A percentile compares a stretch with the other conserved stretches of the same genome.
Evolutionary conservation across 2,329 filamentous ascomycete genomes (phyloP).

Genomic region (Teratosphaeria destructans): DNA sequence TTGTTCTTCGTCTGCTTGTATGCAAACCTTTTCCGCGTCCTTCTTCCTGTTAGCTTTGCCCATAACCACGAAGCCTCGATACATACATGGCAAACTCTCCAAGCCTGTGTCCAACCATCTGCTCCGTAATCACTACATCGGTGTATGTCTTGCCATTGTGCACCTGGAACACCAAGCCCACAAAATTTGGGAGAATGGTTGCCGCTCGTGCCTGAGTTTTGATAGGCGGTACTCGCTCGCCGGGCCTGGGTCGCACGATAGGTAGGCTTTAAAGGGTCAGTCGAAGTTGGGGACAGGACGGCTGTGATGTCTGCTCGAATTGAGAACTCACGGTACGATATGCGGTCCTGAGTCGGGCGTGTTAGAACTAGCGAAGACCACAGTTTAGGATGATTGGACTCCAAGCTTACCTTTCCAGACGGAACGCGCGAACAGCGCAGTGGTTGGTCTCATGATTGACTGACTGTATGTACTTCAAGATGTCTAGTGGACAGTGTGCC

Average conservation of each 20-base stretch:
- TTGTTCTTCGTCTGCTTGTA: slow-evolving; percentile 66
- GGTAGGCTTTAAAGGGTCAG: slow-evolving; percentile 40
- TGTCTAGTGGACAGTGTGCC: not conserved
- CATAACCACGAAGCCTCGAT: not conserved
- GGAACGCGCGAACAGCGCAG: slow-evolving; percentile 49
- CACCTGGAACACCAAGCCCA: slow-evolving; percentile 78
- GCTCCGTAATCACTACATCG: slow-evolving; percentile 75
- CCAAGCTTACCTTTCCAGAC: slow-evolving; percentile 69
- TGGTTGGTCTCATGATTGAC: slow-evolving; percentile 18
- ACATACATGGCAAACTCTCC: slow-evolving; percentile 85
- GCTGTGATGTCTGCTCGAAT: not conserved
- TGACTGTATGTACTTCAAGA: not conserved
- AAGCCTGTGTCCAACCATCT: slow-evolving; percentile 93
- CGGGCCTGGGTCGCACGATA: slow-evolving; percentile 51
- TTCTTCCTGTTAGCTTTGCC: slow-evolving; percentile 21
- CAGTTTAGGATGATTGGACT: not conserved
- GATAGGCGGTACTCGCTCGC: slow-evolving; percentile 60
- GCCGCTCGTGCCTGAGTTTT: slow-evolving; percentile 78
- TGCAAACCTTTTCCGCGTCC: slow-evolving; percentile 56
- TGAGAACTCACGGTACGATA: slow-evolving; percentile 53
- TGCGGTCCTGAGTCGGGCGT: slow-evolving; percentile 47
- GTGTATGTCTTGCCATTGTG: slow-evolving; percentile 85
- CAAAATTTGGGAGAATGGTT: slow-evolving; percentile 85
- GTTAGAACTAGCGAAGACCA: slow-evolving; percentile 6
- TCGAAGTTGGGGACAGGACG: not conserved